Base-by-base conservation (phyloP, 2,329 filamentous ascomycete genomes). In the Periconia sp. region DNA sequence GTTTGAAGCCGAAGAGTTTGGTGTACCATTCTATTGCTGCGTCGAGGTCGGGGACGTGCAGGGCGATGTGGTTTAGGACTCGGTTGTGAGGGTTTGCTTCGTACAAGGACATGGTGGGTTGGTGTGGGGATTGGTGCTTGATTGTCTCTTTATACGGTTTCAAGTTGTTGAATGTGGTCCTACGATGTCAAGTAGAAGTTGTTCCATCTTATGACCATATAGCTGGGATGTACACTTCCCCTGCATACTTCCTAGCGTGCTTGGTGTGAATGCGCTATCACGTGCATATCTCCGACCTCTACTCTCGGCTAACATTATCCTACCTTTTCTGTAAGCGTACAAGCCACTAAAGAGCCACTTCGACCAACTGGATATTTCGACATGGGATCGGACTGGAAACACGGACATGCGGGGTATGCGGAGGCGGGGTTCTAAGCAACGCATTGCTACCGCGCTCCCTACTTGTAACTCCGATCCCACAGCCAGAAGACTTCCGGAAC, bases 1-100 rank as follows among this genome's bases (percentile, higher is more conserved):
- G 37, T 3, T 34, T 28, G 50, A 59, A 56, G 30, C 56, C 56
- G 34, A 59, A 51, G 36, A 53, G 18, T 4, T 36, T 39, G 17
- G 37, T 57, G 57, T 54, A 68, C 45, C 41, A 68, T 32, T 36
- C 32, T 19, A 47, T 28, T 1, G 54, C 52, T 4, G 43, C 50
- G 10, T 58, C 50, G 35, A 46, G 36, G 35, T 54, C 48, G 8
- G 52, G 46, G 23, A 60, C 52, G 13, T 50, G 49, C 11, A 60
- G 28, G 16, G 50, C 64, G 16, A 66, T 51, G 43, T 60, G 51
- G 36, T 65, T 60, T 13, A 63, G 43, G 24, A 57, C 56, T 23
- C 40, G 41, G 48, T 53, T 43, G 52, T 54, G 53, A 33, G 36
- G 16, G n/a, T 24, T 33, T 15, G 29, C 13, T 32, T 17, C 29